Evolutionary conservation across 208 protist species (phyloP).

Genomic region (Lotmaria passim): DNA sequence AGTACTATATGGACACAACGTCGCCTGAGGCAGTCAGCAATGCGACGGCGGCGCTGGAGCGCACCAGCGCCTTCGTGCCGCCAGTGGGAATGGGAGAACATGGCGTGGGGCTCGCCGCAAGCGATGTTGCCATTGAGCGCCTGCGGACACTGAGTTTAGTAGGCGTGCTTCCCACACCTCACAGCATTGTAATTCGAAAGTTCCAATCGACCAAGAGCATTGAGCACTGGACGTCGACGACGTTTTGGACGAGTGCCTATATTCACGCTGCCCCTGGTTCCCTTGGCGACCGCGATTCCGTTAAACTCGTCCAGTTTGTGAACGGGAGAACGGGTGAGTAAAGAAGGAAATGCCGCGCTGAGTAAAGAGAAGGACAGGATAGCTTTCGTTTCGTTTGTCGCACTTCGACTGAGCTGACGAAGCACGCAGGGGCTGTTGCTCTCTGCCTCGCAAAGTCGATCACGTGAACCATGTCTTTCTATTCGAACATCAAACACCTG

Average conservation of each 20-base stretch:
- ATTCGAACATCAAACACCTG: not conserved
- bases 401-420: too few species aligned
- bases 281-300: conserved; percentile 65
- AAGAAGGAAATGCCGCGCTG: not conserved
- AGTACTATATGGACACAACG: conserved; percentile 29
- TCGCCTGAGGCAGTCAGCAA: conserved; percentile 16
- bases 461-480: not conserved
- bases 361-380: not conserved
- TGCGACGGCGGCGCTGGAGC: conserved; percentile 11
- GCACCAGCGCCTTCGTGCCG: conserved; percentile 10
- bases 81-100: conserved; percentile 8
- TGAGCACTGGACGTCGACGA: conserved; percentile 76
- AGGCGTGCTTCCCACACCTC: conserved; percentile 78
- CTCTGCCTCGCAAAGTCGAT: too few species aligned
- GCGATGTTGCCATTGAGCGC: conserved; percentile 40
- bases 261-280: conserved; percentile 42
- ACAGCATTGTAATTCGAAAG: conserved; percentile 72
- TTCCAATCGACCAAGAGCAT: conserved; percentile 66
- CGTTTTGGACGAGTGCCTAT: conserved; percentile 85
- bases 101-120: conserved; percentile 34
- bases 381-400: not conserved
- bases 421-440: too few species aligned
- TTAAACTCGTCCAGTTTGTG: conserved; percentile 70
- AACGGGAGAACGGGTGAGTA: not conserved
- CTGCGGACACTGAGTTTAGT: conserved; percentile 76